Conservation (phyloP, 1,139 yeast genomes). For the Candida albicans region DNA sequence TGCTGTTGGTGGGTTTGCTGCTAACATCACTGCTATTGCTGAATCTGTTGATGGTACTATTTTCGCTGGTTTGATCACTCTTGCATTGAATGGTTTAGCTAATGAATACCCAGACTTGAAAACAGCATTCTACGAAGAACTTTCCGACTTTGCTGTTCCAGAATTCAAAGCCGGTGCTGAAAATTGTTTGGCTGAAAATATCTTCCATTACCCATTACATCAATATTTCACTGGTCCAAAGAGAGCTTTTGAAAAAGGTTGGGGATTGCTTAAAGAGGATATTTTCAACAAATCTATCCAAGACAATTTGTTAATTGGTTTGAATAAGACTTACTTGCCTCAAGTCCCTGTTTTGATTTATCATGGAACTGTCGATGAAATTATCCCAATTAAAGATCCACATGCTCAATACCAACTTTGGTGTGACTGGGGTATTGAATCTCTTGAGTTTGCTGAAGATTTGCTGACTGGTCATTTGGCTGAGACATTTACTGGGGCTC, state of each 20-base stretch:
- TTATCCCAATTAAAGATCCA: slow-evolving; percentile 29
- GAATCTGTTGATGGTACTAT: slow-evolving; percentile 25
- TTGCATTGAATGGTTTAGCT: slow-evolving; percentile 27
- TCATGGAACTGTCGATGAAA: slow-evolving; percentile 31
- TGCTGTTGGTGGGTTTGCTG: slow-evolving; percentile 35
- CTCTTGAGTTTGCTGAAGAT: slow-evolving; percentile 30
- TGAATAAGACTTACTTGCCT: slow-evolving; percentile 19
- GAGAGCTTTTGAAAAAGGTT: slow-evolving; percentile 15
- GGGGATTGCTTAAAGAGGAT: slow-evolving; percentile 17
- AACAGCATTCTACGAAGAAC: slow-evolving; percentile 1
- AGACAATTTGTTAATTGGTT: slow-evolving; percentile 23
- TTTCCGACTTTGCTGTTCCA: not conserved
- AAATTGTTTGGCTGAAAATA: slow-evolving; percentile 6
- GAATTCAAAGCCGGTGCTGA: slow-evolving; percentile 2
- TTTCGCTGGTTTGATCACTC: slow-evolving; percentile 28
- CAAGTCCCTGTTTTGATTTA: slow-evolving; percentile 34
- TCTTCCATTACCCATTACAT: slow-evolving; percentile 3
- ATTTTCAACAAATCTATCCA: slow-evolving; percentile 16
- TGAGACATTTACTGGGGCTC: slow-evolving; percentile 27
- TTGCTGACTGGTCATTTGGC: slow-evolving; percentile 29
- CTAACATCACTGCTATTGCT: slow-evolving; percentile 26
- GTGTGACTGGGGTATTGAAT: slow-evolving; percentile 32
- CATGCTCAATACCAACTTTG: slow-evolving; percentile 29
- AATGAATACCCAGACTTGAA: slow-evolving; percentile 25
- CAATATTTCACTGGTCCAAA: slow-evolving; percentile 7